Evolutionary conservation across 768 basidiomycete species (phyloP).

Genomic region (Candolleomyces eurysporus): DNA sequence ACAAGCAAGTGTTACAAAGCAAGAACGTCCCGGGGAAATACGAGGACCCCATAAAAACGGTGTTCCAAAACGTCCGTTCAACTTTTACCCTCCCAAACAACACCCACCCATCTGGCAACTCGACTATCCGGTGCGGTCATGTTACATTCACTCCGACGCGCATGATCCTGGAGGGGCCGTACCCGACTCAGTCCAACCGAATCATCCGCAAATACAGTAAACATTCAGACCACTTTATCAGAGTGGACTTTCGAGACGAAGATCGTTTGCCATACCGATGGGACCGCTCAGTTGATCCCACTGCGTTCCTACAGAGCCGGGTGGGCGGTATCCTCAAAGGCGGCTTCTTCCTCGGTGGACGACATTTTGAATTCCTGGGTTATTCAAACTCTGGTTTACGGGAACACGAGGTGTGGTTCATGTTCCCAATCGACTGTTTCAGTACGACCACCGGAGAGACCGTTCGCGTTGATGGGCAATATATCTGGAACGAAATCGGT

Average conservation of each 20-base stretch:
- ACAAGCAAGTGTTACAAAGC: conserved; percentile 47
- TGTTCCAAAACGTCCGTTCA: conserved; percentile 35
- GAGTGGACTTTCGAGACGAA: conserved; percentile 86
- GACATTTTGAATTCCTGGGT: conserved; percentile 75
- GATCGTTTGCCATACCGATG: conserved; percentile 72
- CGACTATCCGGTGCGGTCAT: conserved; percentile 58
- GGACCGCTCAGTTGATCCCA: conserved; percentile 63
- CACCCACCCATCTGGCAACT: conserved; percentile 31
- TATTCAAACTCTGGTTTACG: conserved; percentile 79
- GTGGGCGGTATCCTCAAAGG: conserved; percentile 57
- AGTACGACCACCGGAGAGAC: conserved; percentile 27
- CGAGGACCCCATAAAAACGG: conserved; percentile 36
- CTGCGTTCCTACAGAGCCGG: conserved; percentile 51
- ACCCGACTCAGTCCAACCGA: conserved; percentile 72
- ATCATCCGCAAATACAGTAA: conserved; percentile 67
- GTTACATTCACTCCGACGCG: conserved; percentile 77
- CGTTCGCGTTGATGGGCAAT: conserved; percentile 45
- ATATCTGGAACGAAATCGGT: conserved; percentile 64
- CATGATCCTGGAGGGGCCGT: conserved; percentile 74
- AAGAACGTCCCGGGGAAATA: conserved; percentile 24
- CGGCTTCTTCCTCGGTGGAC: conserved; percentile 71
- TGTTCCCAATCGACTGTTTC: conserved; percentile 57
- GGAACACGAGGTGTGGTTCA: conserved; percentile 82
- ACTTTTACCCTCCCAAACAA: conserved; percentile 21
- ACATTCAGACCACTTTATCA: conserved; percentile 67